These are phyloP conservation scores for Lasiodiplodia sp. DNA, from an alignment of 2,329 filamentous ascomycete genomes.

Conservation along the genomic window DNA sequence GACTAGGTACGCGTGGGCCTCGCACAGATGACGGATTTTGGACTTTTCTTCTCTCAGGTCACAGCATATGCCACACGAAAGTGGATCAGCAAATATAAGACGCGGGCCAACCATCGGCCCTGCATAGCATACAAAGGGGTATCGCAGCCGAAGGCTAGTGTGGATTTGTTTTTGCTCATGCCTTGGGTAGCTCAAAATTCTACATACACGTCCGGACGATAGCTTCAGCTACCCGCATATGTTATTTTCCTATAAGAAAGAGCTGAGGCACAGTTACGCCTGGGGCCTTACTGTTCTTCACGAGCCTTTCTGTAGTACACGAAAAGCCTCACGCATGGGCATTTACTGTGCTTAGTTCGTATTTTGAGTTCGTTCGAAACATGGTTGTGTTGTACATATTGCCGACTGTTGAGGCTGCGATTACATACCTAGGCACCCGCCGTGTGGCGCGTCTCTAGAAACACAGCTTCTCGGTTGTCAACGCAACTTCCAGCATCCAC, in stretches of 20 bases:
- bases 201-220: too few relatives aligned
- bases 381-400: not conserved
- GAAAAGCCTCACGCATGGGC: not conserved
- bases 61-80: not conserved
- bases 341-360: not conserved
- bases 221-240: too few relatives aligned
- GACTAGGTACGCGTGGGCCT: not conserved
- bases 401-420: not conserved
- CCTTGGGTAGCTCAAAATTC: too few relatives aligned
- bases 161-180: too few relatives aligned
- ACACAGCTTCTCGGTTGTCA: not conserved
- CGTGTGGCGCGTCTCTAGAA: not conserved
- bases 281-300: too few relatives aligned
- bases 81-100: not conserved
- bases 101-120: not conserved
- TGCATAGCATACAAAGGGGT: not conserved
- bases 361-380: not conserved
- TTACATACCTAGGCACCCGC: not conserved
- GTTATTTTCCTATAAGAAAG: too few relatives aligned
- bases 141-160: too few relatives aligned
- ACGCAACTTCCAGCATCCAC: not conserved
- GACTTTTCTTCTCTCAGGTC: not conserved
- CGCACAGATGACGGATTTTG: not conserved
- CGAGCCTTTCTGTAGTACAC: not conserved
- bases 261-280: too few relatives aligned